Evolutionary conservation across 768 basidiomycete species (phyloP).

Genomic region (Inosperma sp.): DNA sequence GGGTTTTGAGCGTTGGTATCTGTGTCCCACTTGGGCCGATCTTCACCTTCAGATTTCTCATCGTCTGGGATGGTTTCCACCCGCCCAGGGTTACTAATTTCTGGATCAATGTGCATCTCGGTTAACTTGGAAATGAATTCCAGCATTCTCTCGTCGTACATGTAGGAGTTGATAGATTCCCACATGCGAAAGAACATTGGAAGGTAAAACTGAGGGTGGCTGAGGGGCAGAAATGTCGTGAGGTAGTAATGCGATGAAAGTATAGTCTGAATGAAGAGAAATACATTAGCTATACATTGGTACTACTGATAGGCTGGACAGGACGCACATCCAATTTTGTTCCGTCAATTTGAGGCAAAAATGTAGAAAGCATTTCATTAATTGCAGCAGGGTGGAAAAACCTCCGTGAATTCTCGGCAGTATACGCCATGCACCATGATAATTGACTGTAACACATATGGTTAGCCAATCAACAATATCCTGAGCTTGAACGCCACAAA

Average conservation of each 20-base stretch:
- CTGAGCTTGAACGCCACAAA: slow-evolving; percentile 29
- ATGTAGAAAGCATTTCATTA: slow-evolving; percentile 83
- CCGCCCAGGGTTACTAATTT: slow-evolving; percentile 66
- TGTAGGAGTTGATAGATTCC: slow-evolving; percentile 85
- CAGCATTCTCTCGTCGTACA: slow-evolving; percentile 87
- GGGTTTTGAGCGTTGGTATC: slow-evolving; percentile 34
- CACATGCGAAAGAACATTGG: slow-evolving; percentile 82
- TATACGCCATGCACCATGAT: slow-evolving; percentile 73
- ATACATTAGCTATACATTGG: slow-evolving; percentile 8
- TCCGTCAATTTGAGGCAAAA: slow-evolving; percentile 75
- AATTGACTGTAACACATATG: slow-evolving; percentile 45
- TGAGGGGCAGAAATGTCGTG: slow-evolving; percentile 78
- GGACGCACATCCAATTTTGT: slow-evolving; percentile 63
- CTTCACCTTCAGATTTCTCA: slow-evolving; percentile 58
- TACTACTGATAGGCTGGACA: neutral
- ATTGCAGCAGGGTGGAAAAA: slow-evolving; percentile 89
- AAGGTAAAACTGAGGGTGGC: slow-evolving; percentile 80
- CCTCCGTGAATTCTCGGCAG: slow-evolving; percentile 61
- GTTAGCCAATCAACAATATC: slow-evolving; percentile 7
- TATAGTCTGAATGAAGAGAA: slow-evolving; percentile 45
- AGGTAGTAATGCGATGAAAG: slow-evolving; percentile 83
- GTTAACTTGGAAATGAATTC: slow-evolving; percentile 74
- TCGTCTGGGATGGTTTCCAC: slow-evolving; percentile 67
- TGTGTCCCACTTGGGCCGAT: slow-evolving; percentile 50
- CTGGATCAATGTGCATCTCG: slow-evolving; percentile 77